Evolutionary conservation across 2,329 filamentous ascomycete genomes (phyloP).

Genomic region (Pseudogymnoascus sp.): DNA sequence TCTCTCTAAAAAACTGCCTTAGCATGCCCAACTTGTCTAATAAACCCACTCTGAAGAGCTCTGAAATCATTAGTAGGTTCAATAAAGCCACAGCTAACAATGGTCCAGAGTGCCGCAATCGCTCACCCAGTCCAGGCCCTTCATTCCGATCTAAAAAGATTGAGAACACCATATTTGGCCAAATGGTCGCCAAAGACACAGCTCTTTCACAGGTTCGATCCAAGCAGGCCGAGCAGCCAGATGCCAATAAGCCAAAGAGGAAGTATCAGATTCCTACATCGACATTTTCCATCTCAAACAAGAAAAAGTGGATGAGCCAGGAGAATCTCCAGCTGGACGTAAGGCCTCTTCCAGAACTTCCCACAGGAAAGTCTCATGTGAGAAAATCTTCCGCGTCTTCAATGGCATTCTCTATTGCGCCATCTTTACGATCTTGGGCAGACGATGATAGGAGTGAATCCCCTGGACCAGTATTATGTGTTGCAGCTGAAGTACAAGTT

Average conservation of each 20-base stretch:
- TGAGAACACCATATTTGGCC: slow-evolving; percentile 7
- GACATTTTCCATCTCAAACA: slow-evolving; percentile 3
- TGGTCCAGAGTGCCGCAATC: not conserved
- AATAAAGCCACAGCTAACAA: not conserved
- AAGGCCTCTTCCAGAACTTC: slow-evolving; percentile 12
- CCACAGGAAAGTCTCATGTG: not conserved
- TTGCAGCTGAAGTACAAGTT: slow-evolving; percentile 13
- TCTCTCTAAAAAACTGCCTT: slow-evolving; percentile 13
- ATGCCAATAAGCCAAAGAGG: slow-evolving; percentile 10
- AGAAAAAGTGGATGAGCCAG: not conserved
- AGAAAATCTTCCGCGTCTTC: not conserved
- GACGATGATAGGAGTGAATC: slow-evolving; percentile 11
- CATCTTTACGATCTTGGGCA: slow-evolving; percentile 3
- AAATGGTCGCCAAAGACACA: slow-evolving; percentile 7
- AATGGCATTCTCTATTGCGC: not conserved
- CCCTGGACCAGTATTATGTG: slow-evolving; percentile 16
- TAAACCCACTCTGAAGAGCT: not conserved
- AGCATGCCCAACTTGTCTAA: slow-evolving; percentile 10
- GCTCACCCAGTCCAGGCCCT: not conserved
- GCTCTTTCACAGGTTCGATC: slow-evolving; percentile 7
- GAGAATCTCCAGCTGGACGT: slow-evolving; percentile 15
- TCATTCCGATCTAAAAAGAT: not conserved
- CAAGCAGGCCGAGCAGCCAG: not conserved
- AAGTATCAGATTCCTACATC: slow-evolving; percentile 3
- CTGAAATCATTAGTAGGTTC: not conserved